Percentiles rank a stretch among this genome's conserved stretches.
These are phyloP conservation scores for Neurospora tetraspora DNA, from an alignment of 495 filamentous ascomycete species.

Conservation along the genomic window DNA sequence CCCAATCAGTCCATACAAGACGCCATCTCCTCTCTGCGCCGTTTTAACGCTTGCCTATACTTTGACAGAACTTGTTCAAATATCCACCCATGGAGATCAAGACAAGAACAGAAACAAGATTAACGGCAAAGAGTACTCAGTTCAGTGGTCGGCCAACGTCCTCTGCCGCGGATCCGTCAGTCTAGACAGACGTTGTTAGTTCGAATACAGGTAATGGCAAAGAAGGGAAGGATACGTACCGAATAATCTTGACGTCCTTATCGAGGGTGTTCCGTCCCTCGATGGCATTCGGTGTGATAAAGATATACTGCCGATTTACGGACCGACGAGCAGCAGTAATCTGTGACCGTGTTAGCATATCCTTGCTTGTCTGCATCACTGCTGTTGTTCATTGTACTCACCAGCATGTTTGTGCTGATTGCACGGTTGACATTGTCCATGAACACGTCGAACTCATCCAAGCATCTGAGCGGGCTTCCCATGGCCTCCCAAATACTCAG, in stretches of 20 bases:
- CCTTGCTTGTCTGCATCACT: neutral
- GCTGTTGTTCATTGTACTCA: conserved; percentile 31
- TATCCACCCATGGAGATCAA: neutral
- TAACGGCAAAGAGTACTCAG: neutral
- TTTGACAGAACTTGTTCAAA: neutral
- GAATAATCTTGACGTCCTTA: conserved; percentile 75
- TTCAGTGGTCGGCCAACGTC: conserved; percentile 28
- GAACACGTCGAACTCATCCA: conserved; percentile 99
- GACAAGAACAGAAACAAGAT: neutral
- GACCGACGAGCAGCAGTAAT: conserved; percentile 74
- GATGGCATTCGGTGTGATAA: conserved; percentile 92
- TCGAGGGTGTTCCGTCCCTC: conserved; percentile 54
- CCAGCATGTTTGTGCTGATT: conserved; percentile 91
- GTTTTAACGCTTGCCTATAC: neutral
- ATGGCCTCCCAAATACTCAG: conserved; percentile 96
- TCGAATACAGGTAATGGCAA: neutral
- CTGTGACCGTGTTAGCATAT: conserved; percentile 27
- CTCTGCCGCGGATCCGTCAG: conserved; percentile 51
- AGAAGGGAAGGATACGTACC: conserved; percentile 40
- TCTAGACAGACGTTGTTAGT: conserved; percentile 25
- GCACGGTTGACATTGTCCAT: conserved; percentile 97
- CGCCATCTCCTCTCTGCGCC: neutral
- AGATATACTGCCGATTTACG: conserved; percentile 84
- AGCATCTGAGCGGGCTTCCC: conserved; percentile 85
- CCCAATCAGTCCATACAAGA: neutral